Percentiles rank a stretch among this genome's conserved stretches.
phyloP scores from a whole-genome alignment of 2,329 filamentous ascomycete species.

The Microdochium nivale region DNA sequence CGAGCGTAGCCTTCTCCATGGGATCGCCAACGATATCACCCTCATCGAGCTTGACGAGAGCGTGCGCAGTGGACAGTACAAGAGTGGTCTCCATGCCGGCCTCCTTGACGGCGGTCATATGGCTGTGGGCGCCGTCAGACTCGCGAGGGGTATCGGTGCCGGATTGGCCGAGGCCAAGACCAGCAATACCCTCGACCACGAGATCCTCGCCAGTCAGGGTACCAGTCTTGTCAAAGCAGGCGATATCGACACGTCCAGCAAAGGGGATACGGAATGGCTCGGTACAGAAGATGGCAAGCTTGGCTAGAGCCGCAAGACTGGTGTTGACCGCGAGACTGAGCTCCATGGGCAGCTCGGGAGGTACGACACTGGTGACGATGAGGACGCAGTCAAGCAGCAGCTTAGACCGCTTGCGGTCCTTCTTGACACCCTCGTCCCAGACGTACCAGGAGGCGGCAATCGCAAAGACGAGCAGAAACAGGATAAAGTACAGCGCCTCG shows the following conservation, averaged over 20 bases:
- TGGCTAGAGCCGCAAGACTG: conserved; percentile 86
- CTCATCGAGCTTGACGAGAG: conserved; percentile 91
- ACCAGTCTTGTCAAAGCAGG: conserved; percentile 98
- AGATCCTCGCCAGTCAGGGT: conserved; percentile 94
- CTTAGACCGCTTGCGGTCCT: conserved; percentile 95
- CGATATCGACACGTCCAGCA: conserved; percentile 88
- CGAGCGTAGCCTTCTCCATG: conserved; percentile 95
- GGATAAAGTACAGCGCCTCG: conserved; percentile 92
- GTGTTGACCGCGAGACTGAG: conserved; percentile 96
- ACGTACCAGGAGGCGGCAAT: conserved; percentile 98
- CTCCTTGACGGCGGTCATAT: conserved; percentile 62
- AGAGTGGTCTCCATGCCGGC: conserved; percentile 77
- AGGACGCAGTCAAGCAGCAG: conserved; percentile 93
- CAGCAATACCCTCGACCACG: conserved; percentile 93
- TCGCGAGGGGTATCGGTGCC: conserved; percentile 59
- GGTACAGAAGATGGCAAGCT: conserved; percentile 96
- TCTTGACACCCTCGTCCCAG: conserved; percentile 91
- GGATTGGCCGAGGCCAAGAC: conserved; percentile 63
- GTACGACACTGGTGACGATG: conserved; percentile 95
- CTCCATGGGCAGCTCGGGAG: conserved; percentile 98
- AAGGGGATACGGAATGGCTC: conserved; percentile 98
- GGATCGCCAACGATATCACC: conserved; percentile 96
- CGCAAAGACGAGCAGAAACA: conserved; percentile 93
- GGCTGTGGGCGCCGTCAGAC: conserved; percentile 73
- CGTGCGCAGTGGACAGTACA: conserved; percentile 90